Conservation (phyloP, 2,329 filamentous ascomycete genomes). For the Ceratocystis huliohia region DNA sequence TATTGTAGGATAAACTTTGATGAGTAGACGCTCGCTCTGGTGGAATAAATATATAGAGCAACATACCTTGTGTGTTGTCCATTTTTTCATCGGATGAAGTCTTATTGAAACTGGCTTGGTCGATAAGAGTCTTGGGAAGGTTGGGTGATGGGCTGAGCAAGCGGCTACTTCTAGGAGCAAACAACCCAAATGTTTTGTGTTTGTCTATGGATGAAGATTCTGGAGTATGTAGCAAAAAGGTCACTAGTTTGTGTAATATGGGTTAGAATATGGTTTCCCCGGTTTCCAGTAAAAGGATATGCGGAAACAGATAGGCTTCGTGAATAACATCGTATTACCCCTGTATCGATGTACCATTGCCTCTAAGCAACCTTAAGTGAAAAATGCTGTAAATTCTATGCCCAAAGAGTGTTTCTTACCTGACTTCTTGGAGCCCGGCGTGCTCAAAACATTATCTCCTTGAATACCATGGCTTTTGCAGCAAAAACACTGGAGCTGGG, state of each 20-base stretch:
- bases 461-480: not conserved
- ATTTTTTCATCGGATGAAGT: not conserved
- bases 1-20: not conserved
- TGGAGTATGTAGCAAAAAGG: not conserved
- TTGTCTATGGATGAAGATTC: constrained; percentile 10
- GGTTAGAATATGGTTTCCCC: not conserved
- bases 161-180: not conserved
- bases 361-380: not conserved
- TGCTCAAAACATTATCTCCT: not conserved
- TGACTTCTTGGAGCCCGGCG: not conserved
- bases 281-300: not conserved
- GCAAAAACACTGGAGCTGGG: not conserved
- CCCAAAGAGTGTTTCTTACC: not conserved
- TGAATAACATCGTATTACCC: too few species aligned
- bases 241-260: not conserved
- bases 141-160: not conserved
- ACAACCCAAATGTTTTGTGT: constrained; percentile 13
- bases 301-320: not conserved
- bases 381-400: not conserved
- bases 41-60: not conserved
- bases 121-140: constrained; percentile 9
- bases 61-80: not conserved
- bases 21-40: not conserved
- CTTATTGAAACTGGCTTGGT: constrained; percentile 13
- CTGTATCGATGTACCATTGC: too few species aligned